Conservation (phyloP, 768 basidiomycete species). For the Leucocoprinus leucothites region DNA sequence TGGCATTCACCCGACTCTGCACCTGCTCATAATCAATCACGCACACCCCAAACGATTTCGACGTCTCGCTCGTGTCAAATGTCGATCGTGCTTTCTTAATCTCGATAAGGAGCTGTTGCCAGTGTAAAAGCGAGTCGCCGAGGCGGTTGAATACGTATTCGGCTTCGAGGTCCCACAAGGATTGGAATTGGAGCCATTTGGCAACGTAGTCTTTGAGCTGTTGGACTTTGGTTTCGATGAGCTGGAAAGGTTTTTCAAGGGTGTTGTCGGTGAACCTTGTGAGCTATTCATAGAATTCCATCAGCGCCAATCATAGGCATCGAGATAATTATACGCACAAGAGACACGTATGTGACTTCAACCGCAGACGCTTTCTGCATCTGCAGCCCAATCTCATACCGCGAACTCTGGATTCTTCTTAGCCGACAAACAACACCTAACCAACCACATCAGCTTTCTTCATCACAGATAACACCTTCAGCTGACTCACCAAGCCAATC, state of each 20-base stretch:
- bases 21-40: slow-evolving; percentile 98
- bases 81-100: slow-evolving; percentile 96
- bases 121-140: slow-evolving; percentile 88
- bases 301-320: slow-evolving; percentile 1
- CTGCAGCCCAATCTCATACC: slow-evolving; percentile 95
- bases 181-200: slow-evolving; percentile 99
- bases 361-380: slow-evolving; percentile 66
- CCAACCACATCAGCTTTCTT: slow-evolving; percentile 7
- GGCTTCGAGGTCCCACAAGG: slow-evolving; percentile 96
- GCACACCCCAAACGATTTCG: slow-evolving; percentile 88
- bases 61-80: slow-evolving; percentile 95
- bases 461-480: background rate
- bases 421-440: slow-evolving; percentile 85
- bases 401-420: slow-evolving; percentile 86
- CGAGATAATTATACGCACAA: slow-evolving; percentile 47
- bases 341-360: slow-evolving; percentile 79
- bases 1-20: slow-evolving; percentile 94
- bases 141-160: slow-evolving; percentile 96
- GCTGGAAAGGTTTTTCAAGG: slow-evolving; percentile 75
- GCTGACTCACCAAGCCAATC: slow-evolving; percentile 70
- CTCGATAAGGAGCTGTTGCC: slow-evolving; percentile 95
- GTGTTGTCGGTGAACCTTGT: slow-evolving; percentile 70
- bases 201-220: slow-evolving; percentile 88
- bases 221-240: slow-evolving; percentile 87
- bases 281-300: slow-evolving; percentile 46